Evolutionary conservation across 352 stramenopile species (phyloP).

Genomic region (Phytophthora sp.): DNA sequence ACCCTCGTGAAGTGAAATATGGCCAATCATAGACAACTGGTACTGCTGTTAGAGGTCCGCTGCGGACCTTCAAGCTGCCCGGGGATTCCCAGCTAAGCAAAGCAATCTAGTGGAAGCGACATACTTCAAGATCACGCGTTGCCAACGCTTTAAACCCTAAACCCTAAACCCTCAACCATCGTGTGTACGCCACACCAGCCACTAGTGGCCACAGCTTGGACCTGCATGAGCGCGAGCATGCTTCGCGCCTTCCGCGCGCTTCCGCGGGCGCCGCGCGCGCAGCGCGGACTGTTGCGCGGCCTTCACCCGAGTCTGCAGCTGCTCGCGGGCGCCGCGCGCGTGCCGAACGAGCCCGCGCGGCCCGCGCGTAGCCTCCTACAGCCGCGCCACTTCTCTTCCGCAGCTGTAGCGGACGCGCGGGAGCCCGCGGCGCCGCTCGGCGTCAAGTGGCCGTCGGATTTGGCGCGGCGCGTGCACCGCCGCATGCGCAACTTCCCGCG

Average conservation of each 20-base stretch:
- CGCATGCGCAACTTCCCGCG: conserved; percentile 65
- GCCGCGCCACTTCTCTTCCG: conserved; percentile 7
- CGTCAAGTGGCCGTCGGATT: conserved; percentile 43
- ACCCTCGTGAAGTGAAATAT: neutral
- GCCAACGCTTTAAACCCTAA: too few relatives aligned
- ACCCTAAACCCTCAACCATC: too few relatives aligned
- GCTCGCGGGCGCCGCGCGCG: neutral
- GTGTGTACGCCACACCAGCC: too few relatives aligned
- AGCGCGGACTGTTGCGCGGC: neutral
- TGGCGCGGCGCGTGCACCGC: conserved; percentile 50
- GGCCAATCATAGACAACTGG: neutral
- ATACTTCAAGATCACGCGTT: too few relatives aligned
- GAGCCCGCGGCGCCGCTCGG: neutral
- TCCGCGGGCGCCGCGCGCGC: neutral
- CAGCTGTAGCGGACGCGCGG: neutral
- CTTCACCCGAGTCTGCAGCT: conserved; percentile 5
- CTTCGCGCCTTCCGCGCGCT: conserved; percentile 8
- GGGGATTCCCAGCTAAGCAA: too few relatives aligned
- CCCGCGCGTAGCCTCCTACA: neutral
- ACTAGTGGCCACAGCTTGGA: too few relatives aligned
- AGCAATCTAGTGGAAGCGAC: too few relatives aligned
- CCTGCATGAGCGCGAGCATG: conserved; percentile 8
- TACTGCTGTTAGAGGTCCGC: conserved; percentile 2
- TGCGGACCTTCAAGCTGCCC: neutral
- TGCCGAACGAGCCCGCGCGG: neutral